Percentiles rank a stretch among this genome's conserved stretches.
Conservation (phyloP, 1,139 yeast genomes). For the Magnusiomyces suaveolens region DNA sequence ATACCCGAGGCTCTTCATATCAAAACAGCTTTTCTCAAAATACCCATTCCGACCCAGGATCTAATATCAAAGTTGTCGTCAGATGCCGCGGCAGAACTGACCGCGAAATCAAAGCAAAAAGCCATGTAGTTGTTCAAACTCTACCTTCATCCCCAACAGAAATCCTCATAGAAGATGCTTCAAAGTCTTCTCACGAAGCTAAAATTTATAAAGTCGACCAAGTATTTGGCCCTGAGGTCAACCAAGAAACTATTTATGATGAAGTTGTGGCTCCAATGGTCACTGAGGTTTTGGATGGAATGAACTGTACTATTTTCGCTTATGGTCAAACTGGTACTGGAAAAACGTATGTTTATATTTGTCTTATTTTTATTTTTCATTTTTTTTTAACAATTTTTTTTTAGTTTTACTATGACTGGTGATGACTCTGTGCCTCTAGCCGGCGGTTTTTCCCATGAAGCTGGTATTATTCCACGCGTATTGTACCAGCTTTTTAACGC, state of each 20-base stretch:
- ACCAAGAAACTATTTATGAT: slow-evolving; percentile 50
- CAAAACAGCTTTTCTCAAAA: neutral
- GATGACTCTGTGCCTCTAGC: slow-evolving; percentile 32
- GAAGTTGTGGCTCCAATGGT: slow-evolving; percentile 53
- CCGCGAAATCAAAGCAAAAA: slow-evolving; percentile 59
- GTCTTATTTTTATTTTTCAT: neutral
- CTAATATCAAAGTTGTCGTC: slow-evolving; percentile 72
- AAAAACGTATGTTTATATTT: slow-evolving; percentile 40
- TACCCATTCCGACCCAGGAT: slow-evolving; percentile 21
- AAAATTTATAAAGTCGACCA: slow-evolving; percentile 58
- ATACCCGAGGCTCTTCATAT: neutral
- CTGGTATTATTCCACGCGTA: slow-evolving; percentile 66
- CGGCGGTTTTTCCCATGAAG: slow-evolving; percentile 28
- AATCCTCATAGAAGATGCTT: slow-evolving; percentile 3
- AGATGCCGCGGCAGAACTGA: slow-evolving; percentile 78
- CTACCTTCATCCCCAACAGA: slow-evolving; percentile 16
- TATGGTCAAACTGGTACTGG: slow-evolving; percentile 92
- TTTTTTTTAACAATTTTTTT: neutral
- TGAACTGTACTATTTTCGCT: slow-evolving; percentile 62
- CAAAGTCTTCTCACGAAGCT: slow-evolving; percentile 16
- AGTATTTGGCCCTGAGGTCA: slow-evolving; percentile 66
- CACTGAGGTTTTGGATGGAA: slow-evolving; percentile 48
- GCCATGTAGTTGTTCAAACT: slow-evolving; percentile 54
- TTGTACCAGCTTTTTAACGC: slow-evolving; percentile 42
- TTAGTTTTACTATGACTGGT: slow-evolving; percentile 65